Evolutionary conservation across 257 asterid genomes (phyloP), one percentile per base, ranked within the genome.

Genomic region (Euphrasia confusa): DNA sequence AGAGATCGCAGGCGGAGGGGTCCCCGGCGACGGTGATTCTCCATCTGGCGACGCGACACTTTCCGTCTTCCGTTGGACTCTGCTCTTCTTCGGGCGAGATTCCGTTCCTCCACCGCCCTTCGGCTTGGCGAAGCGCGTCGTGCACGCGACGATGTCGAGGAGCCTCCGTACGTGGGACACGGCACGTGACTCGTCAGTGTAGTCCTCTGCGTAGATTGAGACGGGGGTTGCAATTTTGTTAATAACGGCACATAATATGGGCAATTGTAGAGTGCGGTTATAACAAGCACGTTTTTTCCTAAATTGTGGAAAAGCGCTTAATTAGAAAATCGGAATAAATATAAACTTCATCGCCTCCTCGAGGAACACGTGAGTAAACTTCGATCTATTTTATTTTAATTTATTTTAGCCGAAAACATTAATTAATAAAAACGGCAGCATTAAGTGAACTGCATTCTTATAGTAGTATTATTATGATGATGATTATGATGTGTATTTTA

Each of bases 71-170:
- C 67, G 84, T 6, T 78, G 85, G 64, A 11, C 60, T 75, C 83
- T 83, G 55, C 33, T 77, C 58, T 80, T 87, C 80, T 77, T 81
- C 26, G 65, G 62, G 4, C 89, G 84, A 53, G 80, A 67, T 58
- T 85, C 94, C 35, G 78, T 0, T 27, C 75, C 80, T 11, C 83
- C 89, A 37, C 76, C 72, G 26, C 59, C 68, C 72, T 79, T 89
- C 24, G 88, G 75, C 74, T 85, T 93, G 49, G 83, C 75, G 82
- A 89, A 85, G 83, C 99, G 96, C 68, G 99, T 85, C 11, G 95
- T 89, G 79, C 99, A 87, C 60, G 99, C 95, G 75, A 93, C 86
- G 60, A 93, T 78, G 81, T 93, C 97, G 68, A 93, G 95, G 45
- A 93, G 79, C 70, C 97, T 77, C 72, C 95, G 84, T 82, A 93